Conservation (phyloP, 2,329 filamentous ascomycete species). For the Cladosporium sp. region DNA sequence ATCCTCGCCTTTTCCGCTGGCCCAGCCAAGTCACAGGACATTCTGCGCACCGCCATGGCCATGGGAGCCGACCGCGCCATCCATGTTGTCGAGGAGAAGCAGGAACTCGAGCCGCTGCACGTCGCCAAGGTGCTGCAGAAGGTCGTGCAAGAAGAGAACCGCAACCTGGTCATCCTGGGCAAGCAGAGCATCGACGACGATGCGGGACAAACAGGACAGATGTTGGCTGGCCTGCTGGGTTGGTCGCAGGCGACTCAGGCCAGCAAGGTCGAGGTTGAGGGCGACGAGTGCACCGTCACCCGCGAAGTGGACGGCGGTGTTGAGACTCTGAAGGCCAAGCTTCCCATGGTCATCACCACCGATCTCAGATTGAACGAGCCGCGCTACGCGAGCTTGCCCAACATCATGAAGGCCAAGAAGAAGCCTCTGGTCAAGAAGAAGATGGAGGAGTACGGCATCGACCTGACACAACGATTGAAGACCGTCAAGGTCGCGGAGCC, state of each 20-base stretch:
- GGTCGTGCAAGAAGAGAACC: slow-evolving; percentile 76
- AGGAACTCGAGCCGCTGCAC: slow-evolving; percentile 79
- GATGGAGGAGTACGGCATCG: slow-evolving; percentile 73
- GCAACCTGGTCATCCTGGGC: slow-evolving; percentile 87
- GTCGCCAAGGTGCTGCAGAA: slow-evolving; percentile 83
- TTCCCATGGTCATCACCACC: slow-evolving; percentile 93
- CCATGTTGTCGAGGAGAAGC: slow-evolving; percentile 66
- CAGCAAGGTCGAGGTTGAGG: slow-evolving; percentile 71
- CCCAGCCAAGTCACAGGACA: slow-evolving; percentile 79
- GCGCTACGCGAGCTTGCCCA: slow-evolving; percentile 88
- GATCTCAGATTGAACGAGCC: slow-evolving; percentile 94
- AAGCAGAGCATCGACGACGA: slow-evolving; percentile 99
- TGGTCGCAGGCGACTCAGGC: slow-evolving; percentile 97
- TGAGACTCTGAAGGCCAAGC: slow-evolving; percentile 77
- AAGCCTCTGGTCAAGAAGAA: slow-evolving; percentile 94
- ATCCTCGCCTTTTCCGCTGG: slow-evolving; percentile 88
- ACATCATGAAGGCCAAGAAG: slow-evolving; percentile 99
- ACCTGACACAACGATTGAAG: slow-evolving; percentile 72
- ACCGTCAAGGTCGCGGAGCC: slow-evolving; percentile 88
- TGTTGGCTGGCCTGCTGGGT: slow-evolving; percentile 85
- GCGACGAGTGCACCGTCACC: slow-evolving; percentile 68
- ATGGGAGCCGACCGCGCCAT: slow-evolving; percentile 94
- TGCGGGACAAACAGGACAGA: slow-evolving; percentile 91
- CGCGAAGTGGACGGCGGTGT: slow-evolving; percentile 93
- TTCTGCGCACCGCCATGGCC: slow-evolving; percentile 93